Percentiles rank a stretch among this genome's conserved stretches.
Evolutionary conservation across 2,329 filamentous ascomycete species (phyloP).

Genomic region (Ophiostoma fasciatum): DNA sequence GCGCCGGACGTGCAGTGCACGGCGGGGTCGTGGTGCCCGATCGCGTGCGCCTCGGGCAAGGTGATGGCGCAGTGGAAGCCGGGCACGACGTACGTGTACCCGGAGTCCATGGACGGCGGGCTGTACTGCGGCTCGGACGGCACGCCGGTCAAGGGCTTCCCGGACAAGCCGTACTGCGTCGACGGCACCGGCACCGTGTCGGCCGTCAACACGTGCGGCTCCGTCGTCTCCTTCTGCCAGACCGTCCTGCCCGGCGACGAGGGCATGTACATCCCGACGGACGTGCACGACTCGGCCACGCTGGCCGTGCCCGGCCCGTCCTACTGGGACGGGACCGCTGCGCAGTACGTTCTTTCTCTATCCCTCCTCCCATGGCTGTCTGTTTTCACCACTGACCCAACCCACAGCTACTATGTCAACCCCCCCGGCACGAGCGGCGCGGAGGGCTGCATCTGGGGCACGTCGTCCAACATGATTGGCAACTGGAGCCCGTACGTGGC

Average conservation of each 20-base stretch:
- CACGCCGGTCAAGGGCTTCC: conserved; percentile 53
- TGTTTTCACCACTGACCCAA: too few relatives aligned
- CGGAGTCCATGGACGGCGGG: conserved; percentile 62
- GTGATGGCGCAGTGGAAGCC: conserved; percentile 71
- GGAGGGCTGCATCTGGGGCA: conserved; percentile 60
- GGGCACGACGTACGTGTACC: conserved; percentile 51
- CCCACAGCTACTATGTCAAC: conserved; percentile 58
- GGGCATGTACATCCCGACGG: conserved; percentile 69
- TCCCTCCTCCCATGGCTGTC: background rate
- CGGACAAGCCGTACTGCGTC: conserved; percentile 52
- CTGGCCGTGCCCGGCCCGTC: conserved; percentile 54
- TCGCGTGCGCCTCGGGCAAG: conserved; percentile 61
- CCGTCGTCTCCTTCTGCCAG: conserved; percentile 58
- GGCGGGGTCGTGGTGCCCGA: conserved; percentile 56
- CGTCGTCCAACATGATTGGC: conserved; percentile 43
- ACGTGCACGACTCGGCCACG: conserved; percentile 39
- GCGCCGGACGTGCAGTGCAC: conserved; percentile 57
- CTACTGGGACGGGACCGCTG: conserved; percentile 60
- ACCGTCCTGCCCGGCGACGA: conserved; percentile 68
- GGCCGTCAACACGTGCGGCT: conserved; percentile 50
- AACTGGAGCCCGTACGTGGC: conserved; percentile 70
- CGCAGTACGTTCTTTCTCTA: conserved; percentile 44
- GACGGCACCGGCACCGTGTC: conserved; percentile 50
- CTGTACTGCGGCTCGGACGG: conserved; percentile 56
- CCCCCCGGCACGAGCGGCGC: conserved; percentile 46